Conservation (phyloP, 2,329 filamentous ascomycete species). For the Penicillium sp. region DNA sequence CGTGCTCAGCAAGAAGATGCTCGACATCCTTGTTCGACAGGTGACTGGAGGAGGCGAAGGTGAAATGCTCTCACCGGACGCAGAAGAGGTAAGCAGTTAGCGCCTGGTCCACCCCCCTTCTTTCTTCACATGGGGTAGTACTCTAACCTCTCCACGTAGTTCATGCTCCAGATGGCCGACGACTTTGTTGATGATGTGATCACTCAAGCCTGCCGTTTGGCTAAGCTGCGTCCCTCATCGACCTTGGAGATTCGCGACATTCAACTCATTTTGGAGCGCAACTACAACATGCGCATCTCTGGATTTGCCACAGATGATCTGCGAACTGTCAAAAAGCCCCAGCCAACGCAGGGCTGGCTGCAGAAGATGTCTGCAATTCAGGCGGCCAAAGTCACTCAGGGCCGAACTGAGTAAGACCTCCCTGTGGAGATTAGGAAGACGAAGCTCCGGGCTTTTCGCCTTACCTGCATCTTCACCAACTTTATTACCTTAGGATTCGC, state of each 20-base stretch:
- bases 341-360: conserved; percentile 83
- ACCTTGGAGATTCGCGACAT: conserved; percentile 84
- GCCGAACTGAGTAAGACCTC: conserved; percentile 32
- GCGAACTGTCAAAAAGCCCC: conserved; percentile 86
- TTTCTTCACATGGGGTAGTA: neutral
- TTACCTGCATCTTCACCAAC: no score
- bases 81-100: conserved; percentile 72
- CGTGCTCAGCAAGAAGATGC: conserved; percentile 94
- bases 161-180: conserved; percentile 81
- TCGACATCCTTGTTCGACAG: conserved; percentile 90
- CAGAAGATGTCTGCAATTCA: conserved; percentile 96
- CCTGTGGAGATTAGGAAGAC: neutral
- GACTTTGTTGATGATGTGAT: conserved; percentile 92
- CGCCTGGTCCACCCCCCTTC: neutral
- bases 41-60: conserved; percentile 75
- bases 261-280: conserved; percentile 74
- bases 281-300: conserved; percentile 86
- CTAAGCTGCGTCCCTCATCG: conserved; percentile 86
- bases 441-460: neutral
- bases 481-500: neutral
- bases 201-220: conserved; percentile 77
- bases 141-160: conserved; percentile 46
- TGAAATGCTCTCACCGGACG: conserved; percentile 79
- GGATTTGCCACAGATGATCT: conserved; percentile 93
- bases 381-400: conserved; percentile 68